phyloP scores from a whole-genome alignment of 1,139 yeast species.

The Nakaseomyces glabratus region DNA sequence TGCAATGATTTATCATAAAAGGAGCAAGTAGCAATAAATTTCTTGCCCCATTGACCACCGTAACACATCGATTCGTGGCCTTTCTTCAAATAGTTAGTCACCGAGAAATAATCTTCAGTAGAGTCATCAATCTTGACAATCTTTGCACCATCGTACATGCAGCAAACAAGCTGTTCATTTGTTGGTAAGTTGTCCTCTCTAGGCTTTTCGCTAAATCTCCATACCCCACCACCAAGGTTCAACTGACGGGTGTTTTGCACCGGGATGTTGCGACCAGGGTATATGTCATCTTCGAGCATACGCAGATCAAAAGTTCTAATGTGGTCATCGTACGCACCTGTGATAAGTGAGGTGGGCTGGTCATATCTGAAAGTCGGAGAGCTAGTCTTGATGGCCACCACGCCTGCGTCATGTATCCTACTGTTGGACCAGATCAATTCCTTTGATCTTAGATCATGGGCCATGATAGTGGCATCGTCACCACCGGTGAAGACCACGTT shows the following conservation, averaged over 20 bases:
- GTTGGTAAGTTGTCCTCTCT: slow-evolving; percentile 9
- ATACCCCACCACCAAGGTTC: slow-evolving; percentile 86
- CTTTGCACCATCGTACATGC: slow-evolving; percentile 94
- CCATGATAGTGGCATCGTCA: slow-evolving; percentile 69
- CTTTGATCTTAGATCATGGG: slow-evolving; percentile 58
- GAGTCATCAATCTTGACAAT: slow-evolving; percentile 36
- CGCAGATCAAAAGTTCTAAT: slow-evolving; percentile 64
- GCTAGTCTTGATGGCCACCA: slow-evolving; percentile 52
- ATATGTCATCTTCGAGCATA: slow-evolving; percentile 32
- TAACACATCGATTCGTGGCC: slow-evolving; percentile 90
- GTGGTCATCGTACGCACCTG: slow-evolving; percentile 88
- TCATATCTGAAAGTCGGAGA: slow-evolving; percentile 20
- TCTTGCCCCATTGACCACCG: slow-evolving; percentile 79
- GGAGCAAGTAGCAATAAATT: slow-evolving; percentile 67
- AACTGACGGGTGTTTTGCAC: slow-evolving; percentile 29
- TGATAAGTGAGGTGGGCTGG: slow-evolving; percentile 54
- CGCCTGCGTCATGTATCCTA: slow-evolving; percentile 77
- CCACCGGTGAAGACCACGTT: slow-evolving; percentile 80
- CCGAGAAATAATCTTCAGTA: slow-evolving; percentile 29
- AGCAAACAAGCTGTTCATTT: slow-evolving; percentile 58
- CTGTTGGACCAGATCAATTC: slow-evolving; percentile 47
- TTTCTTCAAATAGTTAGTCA: slow-evolving; percentile 44
- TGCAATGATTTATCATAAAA: slow-evolving; percentile 82
- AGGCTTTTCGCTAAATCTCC: slow-evolving; percentile 73
- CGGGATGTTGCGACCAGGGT: slow-evolving; percentile 27